Evolutionary conservation across 345 rosid genomes (phyloP).

Genomic region (Orychophragmus violaceus): DNA sequence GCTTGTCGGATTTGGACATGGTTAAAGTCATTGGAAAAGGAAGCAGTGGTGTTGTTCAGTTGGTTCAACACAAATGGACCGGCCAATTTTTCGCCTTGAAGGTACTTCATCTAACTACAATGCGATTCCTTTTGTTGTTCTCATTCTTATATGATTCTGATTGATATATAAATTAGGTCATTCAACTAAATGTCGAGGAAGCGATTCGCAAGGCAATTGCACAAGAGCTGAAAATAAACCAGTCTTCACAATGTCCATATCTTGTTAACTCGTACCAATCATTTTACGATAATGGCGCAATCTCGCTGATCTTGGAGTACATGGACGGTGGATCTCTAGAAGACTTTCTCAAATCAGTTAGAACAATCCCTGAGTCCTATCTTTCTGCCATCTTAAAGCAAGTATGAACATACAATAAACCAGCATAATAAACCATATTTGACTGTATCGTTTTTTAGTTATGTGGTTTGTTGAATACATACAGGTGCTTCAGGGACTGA

Average conservation of each 20-base stretch:
- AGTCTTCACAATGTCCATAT: constrained; percentile 67
- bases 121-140: not conserved
- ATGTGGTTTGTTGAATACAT: not conserved
- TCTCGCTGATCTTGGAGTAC: constrained; percentile 83
- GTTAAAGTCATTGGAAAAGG: constrained; percentile 91
- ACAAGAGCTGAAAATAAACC: constrained; percentile 77
- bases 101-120: constrained; percentile 29
- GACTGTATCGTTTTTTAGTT: not conserved
- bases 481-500: constrained; percentile 73
- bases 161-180: constrained; percentile 37
- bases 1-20: constrained; percentile 64
- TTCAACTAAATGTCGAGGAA: constrained; percentile 75
- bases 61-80: constrained; percentile 97
- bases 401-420: constrained; percentile 36
- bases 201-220: constrained; percentile 58
- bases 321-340: constrained; percentile 93
- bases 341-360: constrained; percentile 66
- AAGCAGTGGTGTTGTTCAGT: constrained; percentile 83
- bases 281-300: constrained; percentile 66
- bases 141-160: constrained; percentile 6
- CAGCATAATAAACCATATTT: not conserved
- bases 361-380: constrained; percentile 60
- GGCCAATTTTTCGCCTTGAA: constrained; percentile 85
- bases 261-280: constrained; percentile 83
- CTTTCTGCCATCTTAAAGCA: constrained; percentile 77